phyloP scores from a whole-genome alignment of 2,329 filamentous ascomycete species.

The Xylariaceae sp. region DNA sequence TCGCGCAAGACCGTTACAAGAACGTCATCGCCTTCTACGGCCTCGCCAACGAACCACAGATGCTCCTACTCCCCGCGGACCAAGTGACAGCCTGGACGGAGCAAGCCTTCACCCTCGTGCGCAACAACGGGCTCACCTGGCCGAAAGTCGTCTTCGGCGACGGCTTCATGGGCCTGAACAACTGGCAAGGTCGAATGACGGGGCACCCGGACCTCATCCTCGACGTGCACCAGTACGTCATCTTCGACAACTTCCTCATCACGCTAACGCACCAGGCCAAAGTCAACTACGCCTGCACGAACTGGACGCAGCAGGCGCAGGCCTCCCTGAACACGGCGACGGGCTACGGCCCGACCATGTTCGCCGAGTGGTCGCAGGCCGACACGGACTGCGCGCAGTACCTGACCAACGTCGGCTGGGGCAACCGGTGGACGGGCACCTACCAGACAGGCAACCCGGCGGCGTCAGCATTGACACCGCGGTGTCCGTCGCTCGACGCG shows the following conservation, averaged over 20 bases:
- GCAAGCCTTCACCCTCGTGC: conserved; percentile 65
- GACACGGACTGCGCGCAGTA: conserved; percentile 88
- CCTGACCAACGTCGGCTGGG: conserved; percentile 84
- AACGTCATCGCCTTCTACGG: conserved; percentile 92
- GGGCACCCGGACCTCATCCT: conserved; percentile 69
- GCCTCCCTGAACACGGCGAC: conserved; percentile 65
- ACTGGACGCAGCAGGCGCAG: conserved; percentile 76
- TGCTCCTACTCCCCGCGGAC: conserved; percentile 63
- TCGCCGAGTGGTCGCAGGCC: conserved; percentile 96
- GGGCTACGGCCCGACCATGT: conserved; percentile 88
- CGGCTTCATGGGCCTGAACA: conserved; percentile 84
- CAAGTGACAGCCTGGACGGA: conserved; percentile 76
- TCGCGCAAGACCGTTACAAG: conserved; percentile 85
- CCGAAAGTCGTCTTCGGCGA: conserved; percentile 81
- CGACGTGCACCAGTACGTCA: conserved; percentile 98
- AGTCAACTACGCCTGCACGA: conserved; percentile 78
- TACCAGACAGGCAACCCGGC: conserved; percentile 61
- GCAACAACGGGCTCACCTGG: conserved; percentile 63
- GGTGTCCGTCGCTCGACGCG: conserved; percentile 63
- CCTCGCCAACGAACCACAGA: conserved; percentile 87
- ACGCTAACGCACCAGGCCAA: conserved; percentile 76
- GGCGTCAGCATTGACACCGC: conserved; percentile 60
- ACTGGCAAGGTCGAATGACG: conserved; percentile 83
- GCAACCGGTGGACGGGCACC: conserved; percentile 88
- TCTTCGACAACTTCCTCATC: conserved; percentile 90